A percentile compares a stretch with the other conserved stretches of the same genome.
These are phyloP conservation scores for Russula sp. DNA, from an alignment of 768 basidiomycete genomes.

Conservation along the genomic window DNA sequence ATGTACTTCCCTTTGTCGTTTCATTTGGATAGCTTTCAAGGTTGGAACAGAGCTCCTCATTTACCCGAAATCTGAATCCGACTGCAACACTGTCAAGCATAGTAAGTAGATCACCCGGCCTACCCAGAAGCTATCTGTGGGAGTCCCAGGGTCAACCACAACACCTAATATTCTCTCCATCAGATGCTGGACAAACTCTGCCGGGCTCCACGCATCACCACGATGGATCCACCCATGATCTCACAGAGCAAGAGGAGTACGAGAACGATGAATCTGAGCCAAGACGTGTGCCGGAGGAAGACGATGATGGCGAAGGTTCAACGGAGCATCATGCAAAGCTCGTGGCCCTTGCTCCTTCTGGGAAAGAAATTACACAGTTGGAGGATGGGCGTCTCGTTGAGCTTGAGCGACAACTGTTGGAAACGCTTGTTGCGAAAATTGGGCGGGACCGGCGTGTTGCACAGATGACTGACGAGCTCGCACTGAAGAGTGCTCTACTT, in stretches of 20 bases:
- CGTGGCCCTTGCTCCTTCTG: conserved; percentile 53
- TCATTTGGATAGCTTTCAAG: neutral
- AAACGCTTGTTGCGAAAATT: conserved; percentile 46
- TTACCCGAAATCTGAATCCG: conserved; percentile 68
- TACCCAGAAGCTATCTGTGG: too few relatives aligned
- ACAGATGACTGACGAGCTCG: conserved; percentile 68
- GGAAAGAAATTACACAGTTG: conserved; percentile 60
- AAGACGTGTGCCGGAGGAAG: conserved; percentile 47
- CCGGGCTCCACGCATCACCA: conserved; percentile 53
- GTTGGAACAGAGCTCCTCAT: conserved; percentile 74
- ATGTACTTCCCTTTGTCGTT: conserved; percentile 37
- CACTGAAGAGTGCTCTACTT: conserved; percentile 66
- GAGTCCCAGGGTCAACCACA: conserved; percentile 22
- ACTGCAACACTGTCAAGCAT: conserved; percentile 45
- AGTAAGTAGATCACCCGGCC: conserved; percentile 32
- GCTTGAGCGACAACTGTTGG: conserved; percentile 48
- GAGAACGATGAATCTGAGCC: conserved; percentile 41
- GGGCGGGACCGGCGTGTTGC: conserved; percentile 63
- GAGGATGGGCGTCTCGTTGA: conserved; percentile 59
- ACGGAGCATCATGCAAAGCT: conserved; percentile 71
- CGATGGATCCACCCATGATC: conserved; percentile 38
- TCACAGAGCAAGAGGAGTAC: conserved; percentile 33
- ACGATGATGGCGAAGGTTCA: conserved; percentile 50
- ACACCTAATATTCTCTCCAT: conserved; percentile 27
- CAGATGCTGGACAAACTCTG: conserved; percentile 32